phyloP scores from a whole-genome alignment of 2,329 filamentous ascomycete genomes.

The Colletotrichum viniferum region DNA sequence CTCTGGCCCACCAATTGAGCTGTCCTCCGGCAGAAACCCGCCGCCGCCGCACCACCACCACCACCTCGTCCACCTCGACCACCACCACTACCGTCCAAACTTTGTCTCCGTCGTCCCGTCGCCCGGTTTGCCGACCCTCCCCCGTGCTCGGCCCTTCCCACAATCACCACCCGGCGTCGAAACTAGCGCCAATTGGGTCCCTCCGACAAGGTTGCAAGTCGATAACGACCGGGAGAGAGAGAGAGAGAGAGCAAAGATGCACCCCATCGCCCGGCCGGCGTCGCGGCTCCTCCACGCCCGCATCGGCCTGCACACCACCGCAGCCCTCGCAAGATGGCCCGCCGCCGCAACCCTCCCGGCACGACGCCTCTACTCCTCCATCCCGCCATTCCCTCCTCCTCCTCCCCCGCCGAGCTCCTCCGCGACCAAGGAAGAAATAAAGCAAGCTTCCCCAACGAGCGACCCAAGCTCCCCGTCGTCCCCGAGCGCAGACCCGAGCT shows the following conservation, averaged over 20 bases:
- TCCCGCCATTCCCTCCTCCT: neutral
- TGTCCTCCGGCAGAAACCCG: constrained; percentile 13
- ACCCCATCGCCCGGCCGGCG: constrained; percentile 14
- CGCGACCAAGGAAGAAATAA: constrained; percentile 1
- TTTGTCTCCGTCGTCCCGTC: neutral
- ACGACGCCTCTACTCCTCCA: constrained; percentile 3
- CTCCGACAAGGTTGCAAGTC: neutral
- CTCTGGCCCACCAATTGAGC: neutral
- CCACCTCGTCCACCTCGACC: neutral
- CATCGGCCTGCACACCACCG: constrained; percentile 2
- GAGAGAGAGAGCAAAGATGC: neutral
- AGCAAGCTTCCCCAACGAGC: neutral
- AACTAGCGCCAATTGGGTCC: neutral
- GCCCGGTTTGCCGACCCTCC: neutral
- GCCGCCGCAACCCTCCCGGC: neutral
- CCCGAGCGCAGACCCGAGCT: constrained; percentile 1
- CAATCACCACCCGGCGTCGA: neutral
- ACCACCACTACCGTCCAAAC: neutral
- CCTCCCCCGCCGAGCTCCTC: neutral
- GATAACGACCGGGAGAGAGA: neutral
- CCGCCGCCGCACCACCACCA: neutral
- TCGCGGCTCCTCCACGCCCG: constrained; percentile 14
- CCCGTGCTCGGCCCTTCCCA: neutral
- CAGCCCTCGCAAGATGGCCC: constrained; percentile 3
- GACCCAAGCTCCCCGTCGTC: neutral